Evolutionary conservation across 805 yeast species (phyloP), one percentile per base, ranked within the genome.

Genomic region (Saccharomycopsis lassenensis): DNA sequence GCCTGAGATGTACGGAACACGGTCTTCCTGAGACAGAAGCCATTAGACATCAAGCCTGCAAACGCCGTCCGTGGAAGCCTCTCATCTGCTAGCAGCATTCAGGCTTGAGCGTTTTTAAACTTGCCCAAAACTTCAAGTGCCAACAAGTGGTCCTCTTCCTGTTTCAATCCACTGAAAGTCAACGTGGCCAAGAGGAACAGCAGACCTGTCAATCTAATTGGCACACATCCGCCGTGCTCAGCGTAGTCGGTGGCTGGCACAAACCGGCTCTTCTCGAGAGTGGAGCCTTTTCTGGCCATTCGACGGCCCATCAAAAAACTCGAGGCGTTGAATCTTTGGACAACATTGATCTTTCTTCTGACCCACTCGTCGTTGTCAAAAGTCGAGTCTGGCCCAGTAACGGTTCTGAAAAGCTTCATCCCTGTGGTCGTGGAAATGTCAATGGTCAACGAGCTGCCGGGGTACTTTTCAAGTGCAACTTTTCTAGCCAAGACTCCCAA

Each of bases 291-390:
- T 1, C 34, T 36, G 17, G 57, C 56, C 39, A 66, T 53, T 46
- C 63, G 65, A 31, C 56, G 56, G 5, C 75, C 73, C 48, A 69
- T 57, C 39, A 50, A 59, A 49, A 61, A 68, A 37, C 71, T 65
- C 2, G 77, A 67, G 33, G 51, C 58, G 16, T 64, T 65, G 43
- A 64, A 68, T 48, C 75, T 61, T 33, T 61, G 47, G 1, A 62
- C 74, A 4, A 73, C 59, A 36, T 56, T 65, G 48, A 56, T 57
- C 52, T 73, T 73, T 46, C 75, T 58, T 19, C 50, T 49, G 21
- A 72, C 63, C 77, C 77, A 73, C 22, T 50, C 46, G 40, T 71
- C 78, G 41, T 73, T 72, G 44, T 71, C 77, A n/a, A 56, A 52
- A 7, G 57, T 46, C 8, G 67, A 52, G 1, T 65, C 68, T 7